Evolutionary conservation across 768 basidiomycete genomes (phyloP).

Genomic region (Lactarius akahatsu): DNA sequence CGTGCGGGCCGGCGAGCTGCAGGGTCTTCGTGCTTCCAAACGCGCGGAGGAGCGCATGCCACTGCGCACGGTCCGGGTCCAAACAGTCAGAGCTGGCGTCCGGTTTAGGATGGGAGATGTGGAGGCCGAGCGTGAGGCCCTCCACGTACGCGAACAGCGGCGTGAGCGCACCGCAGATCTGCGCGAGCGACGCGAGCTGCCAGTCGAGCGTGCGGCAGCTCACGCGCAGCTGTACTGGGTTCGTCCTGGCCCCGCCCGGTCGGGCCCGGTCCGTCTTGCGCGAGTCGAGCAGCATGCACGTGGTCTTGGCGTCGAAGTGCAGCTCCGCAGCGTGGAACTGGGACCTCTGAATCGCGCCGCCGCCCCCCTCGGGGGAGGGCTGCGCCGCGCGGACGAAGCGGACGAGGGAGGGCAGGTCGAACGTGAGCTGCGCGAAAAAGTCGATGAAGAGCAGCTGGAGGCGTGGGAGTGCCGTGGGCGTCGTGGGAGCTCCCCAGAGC

Average conservation of each 20-base stretch:
- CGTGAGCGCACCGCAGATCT: slow-evolving; percentile 5
- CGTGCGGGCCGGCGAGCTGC: not conserved
- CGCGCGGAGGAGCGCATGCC: not conserved
- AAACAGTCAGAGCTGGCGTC: not conserved
- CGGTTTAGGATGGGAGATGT: not conserved
- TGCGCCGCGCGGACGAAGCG: too few relatives aligned
- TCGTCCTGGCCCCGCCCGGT: not conserved
- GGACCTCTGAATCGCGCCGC: too few relatives aligned
- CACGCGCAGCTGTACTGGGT: not conserved
- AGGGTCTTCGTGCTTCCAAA: slow-evolving; percentile 2
- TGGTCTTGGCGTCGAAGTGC: too few relatives aligned
- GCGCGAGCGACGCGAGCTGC: not conserved
- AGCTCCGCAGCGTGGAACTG: too few relatives aligned
- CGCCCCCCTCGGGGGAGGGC: too few relatives aligned
- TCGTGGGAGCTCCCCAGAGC: not conserved
- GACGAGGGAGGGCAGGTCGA: not conserved
- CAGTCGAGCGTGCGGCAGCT: not conserved
- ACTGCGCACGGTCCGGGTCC: not conserved
- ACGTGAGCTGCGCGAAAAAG: slow-evolving; percentile 11
- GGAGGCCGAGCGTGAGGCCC: not conserved
- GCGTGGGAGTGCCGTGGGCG: not conserved
- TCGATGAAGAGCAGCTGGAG: not conserved
- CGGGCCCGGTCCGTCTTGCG: too few relatives aligned
- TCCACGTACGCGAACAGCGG: not conserved
- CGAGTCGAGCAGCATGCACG: too few relatives aligned